Conservation (phyloP, 192 early-diverging fungal species). For the Kappamyces sp. region DNA sequence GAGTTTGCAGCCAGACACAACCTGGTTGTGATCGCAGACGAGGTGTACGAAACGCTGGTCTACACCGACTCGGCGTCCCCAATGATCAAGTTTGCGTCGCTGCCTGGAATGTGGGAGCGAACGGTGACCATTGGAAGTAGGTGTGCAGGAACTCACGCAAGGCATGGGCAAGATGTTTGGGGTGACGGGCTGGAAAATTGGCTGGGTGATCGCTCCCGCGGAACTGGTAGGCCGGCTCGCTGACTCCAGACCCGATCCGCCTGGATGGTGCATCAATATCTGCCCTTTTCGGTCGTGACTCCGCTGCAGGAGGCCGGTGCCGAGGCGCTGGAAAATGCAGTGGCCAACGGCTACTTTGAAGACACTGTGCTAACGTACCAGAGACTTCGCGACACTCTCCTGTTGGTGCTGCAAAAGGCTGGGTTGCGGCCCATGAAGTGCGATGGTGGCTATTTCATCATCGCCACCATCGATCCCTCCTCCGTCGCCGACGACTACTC, state of each 20-base stretch:
- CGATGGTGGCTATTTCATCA: slow-evolving; percentile 89
- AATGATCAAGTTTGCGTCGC: slow-evolving; percentile 61
- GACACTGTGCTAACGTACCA: slow-evolving; percentile 65
- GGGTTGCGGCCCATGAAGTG: slow-evolving; percentile 77
- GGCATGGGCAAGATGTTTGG: slow-evolving; percentile 92
- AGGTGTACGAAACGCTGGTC: slow-evolving; percentile 91
- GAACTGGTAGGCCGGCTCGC: no score
- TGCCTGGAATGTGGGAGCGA: slow-evolving; percentile 83
- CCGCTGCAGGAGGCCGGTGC: slow-evolving; percentile 84
- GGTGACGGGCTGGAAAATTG: slow-evolving; percentile 94
- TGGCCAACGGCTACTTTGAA: slow-evolving; percentile 57
- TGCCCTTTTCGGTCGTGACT: slow-evolving; percentile 83
- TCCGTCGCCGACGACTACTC: slow-evolving; percentile 43
- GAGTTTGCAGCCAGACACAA: slow-evolving; percentile 72
- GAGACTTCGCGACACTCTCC: slow-evolving; percentile 66
- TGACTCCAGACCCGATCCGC: no score
- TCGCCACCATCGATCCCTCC: slow-evolving; percentile 65
- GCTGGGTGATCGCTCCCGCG: slow-evolving; percentile 80
- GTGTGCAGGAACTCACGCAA: no score
- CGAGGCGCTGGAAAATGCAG: slow-evolving; percentile 60
- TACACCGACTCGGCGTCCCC: slow-evolving; percentile 50
- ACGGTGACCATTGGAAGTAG: slow-evolving; percentile 92
- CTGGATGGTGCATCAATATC: slow-evolving; percentile 82
- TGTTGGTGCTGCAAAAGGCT: slow-evolving; percentile 55
- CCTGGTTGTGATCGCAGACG: slow-evolving; percentile 83